Evolutionary conservation across 2,329 filamentous ascomycete genomes (phyloP).

Genomic region (Penicillium sp.): DNA sequence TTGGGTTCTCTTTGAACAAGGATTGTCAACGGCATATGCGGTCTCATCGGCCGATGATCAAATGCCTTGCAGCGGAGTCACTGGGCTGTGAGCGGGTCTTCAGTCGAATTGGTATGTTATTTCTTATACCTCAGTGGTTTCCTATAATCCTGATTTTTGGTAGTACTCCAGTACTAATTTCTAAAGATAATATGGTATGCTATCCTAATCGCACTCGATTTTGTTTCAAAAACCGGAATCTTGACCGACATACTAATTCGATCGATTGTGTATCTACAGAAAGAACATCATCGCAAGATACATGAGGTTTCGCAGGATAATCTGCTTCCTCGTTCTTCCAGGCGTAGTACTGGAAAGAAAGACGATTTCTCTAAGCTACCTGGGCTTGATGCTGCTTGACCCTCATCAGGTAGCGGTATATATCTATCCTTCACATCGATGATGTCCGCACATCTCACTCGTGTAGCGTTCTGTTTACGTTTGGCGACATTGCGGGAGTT

Average conservation of each 20-base stretch:
- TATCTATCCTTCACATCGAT: neutral
- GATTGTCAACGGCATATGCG: neutral
- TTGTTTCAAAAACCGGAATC: neutral
- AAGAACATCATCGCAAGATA: neutral
- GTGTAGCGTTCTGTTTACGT: too few species aligned
- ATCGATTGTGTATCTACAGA: neutral
- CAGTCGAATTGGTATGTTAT: neutral
- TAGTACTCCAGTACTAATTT: neutral
- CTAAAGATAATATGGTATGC: neutral
- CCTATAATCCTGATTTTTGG: neutral
- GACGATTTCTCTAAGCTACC: neutral
- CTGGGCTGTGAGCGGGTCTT: neutral
- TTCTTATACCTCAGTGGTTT: neutral
- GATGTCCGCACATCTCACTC: too few species aligned
- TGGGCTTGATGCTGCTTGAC: neutral
- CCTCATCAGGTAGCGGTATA: neutral
- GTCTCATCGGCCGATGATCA: neutral
- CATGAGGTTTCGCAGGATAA: neutral
- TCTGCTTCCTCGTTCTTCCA: neutral
- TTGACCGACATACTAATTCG: neutral
- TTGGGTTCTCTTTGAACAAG: neutral
- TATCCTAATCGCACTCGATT: neutral
- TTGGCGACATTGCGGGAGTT: too few species aligned
- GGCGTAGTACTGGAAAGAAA: neutral
- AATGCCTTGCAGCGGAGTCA: neutral